A percentile compares a stretch with the other conserved stretches of the same genome.
Evolutionary conservation across 169 alveolate species (phyloP).

Genomic region (Miamiensis avidus): DNA sequence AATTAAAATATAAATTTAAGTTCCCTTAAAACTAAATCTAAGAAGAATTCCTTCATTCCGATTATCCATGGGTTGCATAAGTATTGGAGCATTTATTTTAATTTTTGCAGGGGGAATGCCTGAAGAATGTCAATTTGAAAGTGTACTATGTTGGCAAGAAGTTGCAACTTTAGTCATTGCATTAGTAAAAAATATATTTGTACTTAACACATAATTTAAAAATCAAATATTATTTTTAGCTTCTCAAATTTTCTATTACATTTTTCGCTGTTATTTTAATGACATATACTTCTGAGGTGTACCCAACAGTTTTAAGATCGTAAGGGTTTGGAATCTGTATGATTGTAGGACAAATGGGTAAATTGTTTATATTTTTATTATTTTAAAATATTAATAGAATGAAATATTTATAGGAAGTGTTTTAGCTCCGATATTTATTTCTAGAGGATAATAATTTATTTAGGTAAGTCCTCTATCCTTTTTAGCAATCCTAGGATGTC

Average conservation of each 20-base stretch:
- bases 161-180: neutral
- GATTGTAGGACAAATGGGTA: conserved; percentile 44
- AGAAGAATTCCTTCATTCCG: neutral
- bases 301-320: conserved; percentile 37
- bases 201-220: neutral
- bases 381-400: neutral
- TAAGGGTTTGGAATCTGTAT: conserved; percentile 48
- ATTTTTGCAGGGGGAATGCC: neutral
- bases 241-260: conserved; percentile 16
- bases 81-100: neutral
- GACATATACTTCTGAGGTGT: conserved; percentile 43
- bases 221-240: neutral
- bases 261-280: conserved; percentile 34
- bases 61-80: neutral
- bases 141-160: neutral
- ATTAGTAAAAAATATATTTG: neutral
- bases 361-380: neutral
- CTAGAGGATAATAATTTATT: neutral
- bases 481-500: neutral
- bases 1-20: neutral
- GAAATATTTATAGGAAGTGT: neutral
- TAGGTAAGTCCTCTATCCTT: neutral
- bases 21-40: neutral
- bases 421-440: neutral
- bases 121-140: neutral